These are phyloP conservation scores for Gomphus bonarii DNA, from an alignment of 1,284 basidiomycete species.

Conservation along the genomic window DNA sequence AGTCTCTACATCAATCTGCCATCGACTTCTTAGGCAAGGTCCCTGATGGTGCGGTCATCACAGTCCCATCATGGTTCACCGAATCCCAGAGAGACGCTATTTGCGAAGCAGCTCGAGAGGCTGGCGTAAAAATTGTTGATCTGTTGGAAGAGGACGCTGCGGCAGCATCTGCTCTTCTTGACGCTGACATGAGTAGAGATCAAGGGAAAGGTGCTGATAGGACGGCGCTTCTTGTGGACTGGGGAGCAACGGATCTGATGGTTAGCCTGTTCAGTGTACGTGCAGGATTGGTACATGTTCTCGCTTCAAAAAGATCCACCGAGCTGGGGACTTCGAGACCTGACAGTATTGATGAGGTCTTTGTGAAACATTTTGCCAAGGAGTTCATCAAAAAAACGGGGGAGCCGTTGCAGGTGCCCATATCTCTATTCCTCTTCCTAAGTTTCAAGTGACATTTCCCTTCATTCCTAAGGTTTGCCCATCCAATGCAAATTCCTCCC, in stretches of 20 bases:
- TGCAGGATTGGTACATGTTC: slow-evolving; percentile 51
- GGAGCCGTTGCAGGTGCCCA: background rate
- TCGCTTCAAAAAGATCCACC: slow-evolving; percentile 34
- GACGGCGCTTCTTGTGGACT: slow-evolving; percentile 62
- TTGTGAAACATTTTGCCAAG: slow-evolving; percentile 89
- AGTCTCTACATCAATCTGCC: slow-evolving; percentile 79
- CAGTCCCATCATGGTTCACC: slow-evolving; percentile 71
- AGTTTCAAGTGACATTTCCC: slow-evolving; percentile 22
- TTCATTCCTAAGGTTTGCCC: slow-evolving; percentile 42
- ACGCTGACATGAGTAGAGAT: slow-evolving; percentile 10
- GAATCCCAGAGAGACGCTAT: slow-evolving; percentile 64
- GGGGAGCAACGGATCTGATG: slow-evolving; percentile 56
- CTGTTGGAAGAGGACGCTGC: slow-evolving; percentile 82
- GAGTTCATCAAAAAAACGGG: slow-evolving; percentile 94
- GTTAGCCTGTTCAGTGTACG: slow-evolving; percentile 56
- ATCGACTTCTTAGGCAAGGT: slow-evolving; percentile 87
- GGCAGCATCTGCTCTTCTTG: slow-evolving; percentile 32
- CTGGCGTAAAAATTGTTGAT: slow-evolving; percentile 78
- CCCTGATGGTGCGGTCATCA: slow-evolving; percentile 77
- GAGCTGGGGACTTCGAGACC: slow-evolving; percentile 32
- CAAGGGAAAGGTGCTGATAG: slow-evolving; percentile 34
- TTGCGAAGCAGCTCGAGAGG: slow-evolving; percentile 64
- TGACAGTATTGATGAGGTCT: slow-evolving; percentile 66
- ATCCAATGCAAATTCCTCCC: slow-evolving; percentile 54
- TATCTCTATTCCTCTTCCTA: background rate